Conservation (phyloP, 345 rosid species). For the Microcos paniculata region DNA sequence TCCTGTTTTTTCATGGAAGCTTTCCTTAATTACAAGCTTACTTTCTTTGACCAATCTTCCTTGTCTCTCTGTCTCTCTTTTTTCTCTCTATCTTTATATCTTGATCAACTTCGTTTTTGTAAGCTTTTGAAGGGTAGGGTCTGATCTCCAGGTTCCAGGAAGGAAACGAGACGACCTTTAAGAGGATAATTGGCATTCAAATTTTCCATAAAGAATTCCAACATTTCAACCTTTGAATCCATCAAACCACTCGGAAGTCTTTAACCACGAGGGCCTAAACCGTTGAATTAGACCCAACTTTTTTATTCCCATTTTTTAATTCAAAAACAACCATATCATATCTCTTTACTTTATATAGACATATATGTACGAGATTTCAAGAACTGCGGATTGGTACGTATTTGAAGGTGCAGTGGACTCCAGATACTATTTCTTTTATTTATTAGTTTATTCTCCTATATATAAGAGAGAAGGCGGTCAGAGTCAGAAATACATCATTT, state of each 20-base stretch:
- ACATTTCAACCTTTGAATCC: constrained; percentile 14
- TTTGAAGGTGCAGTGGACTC: constrained; percentile 10
- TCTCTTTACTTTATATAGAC: too few relatives aligned
- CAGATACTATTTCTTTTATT: neutral
- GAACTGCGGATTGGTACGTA: neutral
- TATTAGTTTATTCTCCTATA: neutral
- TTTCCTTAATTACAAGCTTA: neutral
- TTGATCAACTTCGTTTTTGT: too few relatives aligned
- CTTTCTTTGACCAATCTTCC: constrained; percentile 7
- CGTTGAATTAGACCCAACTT: constrained; percentile 16
- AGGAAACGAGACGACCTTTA: neutral
- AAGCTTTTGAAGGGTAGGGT: too few relatives aligned
- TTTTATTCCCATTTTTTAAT: neutral
- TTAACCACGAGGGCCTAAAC: neutral
- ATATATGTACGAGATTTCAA: neutral
- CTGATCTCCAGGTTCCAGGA: neutral
- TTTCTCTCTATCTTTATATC: neutral
- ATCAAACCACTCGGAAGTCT: neutral
- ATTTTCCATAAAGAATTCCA: neutral
- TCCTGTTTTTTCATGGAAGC: neutral
- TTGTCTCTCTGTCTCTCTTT: neutral
- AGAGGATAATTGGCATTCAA: too few relatives aligned
- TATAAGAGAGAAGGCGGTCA: neutral
- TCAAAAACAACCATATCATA: too few relatives aligned
- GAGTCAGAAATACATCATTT: neutral